phyloP scores from a whole-genome alignment of 176 grass and related monocot genomes.

The Tillandsia leiboldiana region DNA sequence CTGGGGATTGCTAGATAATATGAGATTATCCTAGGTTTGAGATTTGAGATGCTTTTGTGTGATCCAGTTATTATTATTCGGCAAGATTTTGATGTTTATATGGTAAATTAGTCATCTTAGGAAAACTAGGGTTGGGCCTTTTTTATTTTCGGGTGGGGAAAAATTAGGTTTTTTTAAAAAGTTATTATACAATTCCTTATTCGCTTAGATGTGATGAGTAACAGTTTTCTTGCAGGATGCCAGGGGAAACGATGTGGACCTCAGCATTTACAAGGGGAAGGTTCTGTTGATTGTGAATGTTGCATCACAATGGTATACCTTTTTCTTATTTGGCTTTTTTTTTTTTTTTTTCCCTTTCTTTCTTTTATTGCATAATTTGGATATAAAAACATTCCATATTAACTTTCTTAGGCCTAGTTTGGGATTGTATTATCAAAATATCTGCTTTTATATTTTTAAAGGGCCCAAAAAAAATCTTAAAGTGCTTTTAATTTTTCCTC shows the following conservation, averaged over 20 bases:
- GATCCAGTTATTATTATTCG: background rate
- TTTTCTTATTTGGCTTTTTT: background rate
- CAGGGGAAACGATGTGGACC: slow-evolving; percentile 71
- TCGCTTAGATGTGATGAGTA: background rate
- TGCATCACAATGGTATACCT: slow-evolving; percentile 76
- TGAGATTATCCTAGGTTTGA: too few species aligned
- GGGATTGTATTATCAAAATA: too few species aligned
- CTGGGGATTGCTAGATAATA: too few species aligned
- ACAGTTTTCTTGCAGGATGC: slow-evolving; percentile 46
- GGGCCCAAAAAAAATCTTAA: too few species aligned
- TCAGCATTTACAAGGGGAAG: slow-evolving; percentile 90
- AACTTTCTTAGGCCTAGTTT: background rate
- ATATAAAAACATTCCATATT: background rate
- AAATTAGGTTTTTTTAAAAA: background rate
- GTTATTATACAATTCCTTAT: slow-evolving; percentile 1
- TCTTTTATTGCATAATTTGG: background rate
- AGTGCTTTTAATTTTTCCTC: too few species aligned
- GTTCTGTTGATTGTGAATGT: slow-evolving; percentile 89
- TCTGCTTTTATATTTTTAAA: too few species aligned
- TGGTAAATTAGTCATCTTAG: too few species aligned
- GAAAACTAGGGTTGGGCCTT: too few species aligned
- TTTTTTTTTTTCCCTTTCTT: background rate
- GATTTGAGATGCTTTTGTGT: background rate
- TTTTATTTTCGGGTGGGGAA: too few species aligned
- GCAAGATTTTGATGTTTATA: too few species aligned